Base-by-base conservation (phyloP, 805 yeast species). In the Teunomyces aglyptinius region DNA sequence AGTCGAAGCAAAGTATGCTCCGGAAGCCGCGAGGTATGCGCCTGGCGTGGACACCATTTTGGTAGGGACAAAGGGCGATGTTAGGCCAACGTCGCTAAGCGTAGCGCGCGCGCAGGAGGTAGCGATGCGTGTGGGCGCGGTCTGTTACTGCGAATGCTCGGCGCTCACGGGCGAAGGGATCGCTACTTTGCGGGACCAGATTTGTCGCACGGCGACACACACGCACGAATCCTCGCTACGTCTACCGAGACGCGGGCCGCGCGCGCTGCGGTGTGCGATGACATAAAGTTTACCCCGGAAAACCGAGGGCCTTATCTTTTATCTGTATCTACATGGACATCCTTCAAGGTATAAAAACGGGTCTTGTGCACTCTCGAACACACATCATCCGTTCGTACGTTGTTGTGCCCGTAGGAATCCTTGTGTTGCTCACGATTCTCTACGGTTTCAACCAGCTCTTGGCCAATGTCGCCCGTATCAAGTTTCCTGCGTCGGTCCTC, bases 1-100 rank as follows among this genome's bases (percentile, higher is more conserved):
- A 70, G 96, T 90, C 54, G 92, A 89, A 73, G 96, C 89, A 71
- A 90, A 89, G 74, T 90, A 97, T 96, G 88, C 89, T 60, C 83
- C 94, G 39, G 97, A 90, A 72, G 96, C 90, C 44, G 70, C 86
- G 64, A 96, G 89, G 68, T 89, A 89, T 81, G 90, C 97, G 72
- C 96, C 85, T 61, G 94, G 92, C 67, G 90, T 89, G 45, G 96
- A 96, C 61, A 88, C 89, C 67, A 86, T 90, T 57, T 76, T 90
- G 47, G 96, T 89, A 58, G 97, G 96, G 58, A 89, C 96, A 76
- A 90, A 90, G 75, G 80, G 81, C 56, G 97, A 90, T 73, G 77
- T 90, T 63, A 85, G 96, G 74, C 80, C 85, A 5, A 20, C n/a
- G n/a, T n/a, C 34, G 19, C 19, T 24, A 2, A 24, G 22, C 3